These are phyloP conservation scores for Pythium biforme DNA, from an alignment of 352 stramenopile species.

Conservation along the genomic window DNA sequence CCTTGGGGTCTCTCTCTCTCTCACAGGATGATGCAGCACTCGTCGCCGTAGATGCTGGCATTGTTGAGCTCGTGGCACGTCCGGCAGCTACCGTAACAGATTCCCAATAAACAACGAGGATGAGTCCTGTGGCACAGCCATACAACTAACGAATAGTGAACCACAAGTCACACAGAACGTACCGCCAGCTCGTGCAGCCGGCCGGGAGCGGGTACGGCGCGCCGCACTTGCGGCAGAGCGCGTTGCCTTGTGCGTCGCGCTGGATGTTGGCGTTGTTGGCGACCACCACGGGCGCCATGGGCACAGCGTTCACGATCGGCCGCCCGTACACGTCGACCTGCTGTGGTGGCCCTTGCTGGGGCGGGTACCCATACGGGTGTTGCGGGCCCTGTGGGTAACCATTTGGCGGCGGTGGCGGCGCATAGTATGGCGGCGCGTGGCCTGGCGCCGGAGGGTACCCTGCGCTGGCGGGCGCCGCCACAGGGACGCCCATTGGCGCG, in stretches of 20 bases:
- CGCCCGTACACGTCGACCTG: constrained; percentile 47
- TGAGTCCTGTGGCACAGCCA: too few relatives aligned
- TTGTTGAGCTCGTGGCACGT: constrained; percentile 77
- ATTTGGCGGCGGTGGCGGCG: constrained; percentile 1
- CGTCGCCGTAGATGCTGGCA: constrained; percentile 70
- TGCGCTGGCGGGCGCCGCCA: constrained; percentile 15
- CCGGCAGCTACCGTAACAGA: constrained; percentile 41
- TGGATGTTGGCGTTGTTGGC: constrained; percentile 71
- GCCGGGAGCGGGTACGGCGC: constrained; percentile 66
- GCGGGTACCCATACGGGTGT: constrained; percentile 3
- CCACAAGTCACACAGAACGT: neutral
- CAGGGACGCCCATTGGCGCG: constrained; percentile 30
- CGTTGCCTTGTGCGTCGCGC: constrained; percentile 62
- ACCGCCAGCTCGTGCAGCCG: constrained; percentile 70
- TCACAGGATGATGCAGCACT: constrained; percentile 66
- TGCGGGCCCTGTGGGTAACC: too few relatives aligned
- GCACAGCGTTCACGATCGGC: constrained; percentile 45
- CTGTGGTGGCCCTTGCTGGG: neutral
- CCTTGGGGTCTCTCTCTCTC: too few relatives aligned
- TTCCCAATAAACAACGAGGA: constrained; percentile 6
- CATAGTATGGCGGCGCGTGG: constrained; percentile 11
- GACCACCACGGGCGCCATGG: constrained; percentile 34
- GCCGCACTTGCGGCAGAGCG: constrained; percentile 73
- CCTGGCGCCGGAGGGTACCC: constrained; percentile 5
- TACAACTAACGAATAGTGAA: too few relatives aligned